Evolutionary conservation across 305 asterid genomes (phyloP).

Genomic region (Fraxinus dipetala): DNA sequence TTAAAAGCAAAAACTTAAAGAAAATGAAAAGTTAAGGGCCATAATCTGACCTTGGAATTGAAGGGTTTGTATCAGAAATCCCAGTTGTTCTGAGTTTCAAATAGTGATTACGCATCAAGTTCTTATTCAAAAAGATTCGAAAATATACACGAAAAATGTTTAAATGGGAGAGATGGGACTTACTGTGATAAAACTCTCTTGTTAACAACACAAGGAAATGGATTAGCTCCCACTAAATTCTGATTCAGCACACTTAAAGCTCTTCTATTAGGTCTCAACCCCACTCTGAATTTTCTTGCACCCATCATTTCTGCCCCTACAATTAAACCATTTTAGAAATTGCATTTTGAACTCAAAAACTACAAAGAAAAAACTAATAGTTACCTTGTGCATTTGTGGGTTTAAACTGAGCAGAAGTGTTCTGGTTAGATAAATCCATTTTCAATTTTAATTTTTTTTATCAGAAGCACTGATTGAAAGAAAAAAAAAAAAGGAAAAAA

Average conservation of each 20-base stretch:
- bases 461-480: neutral
- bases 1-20: neutral
- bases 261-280: conserved; percentile 55
- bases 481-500: neutral
- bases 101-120: neutral
- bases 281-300: conserved; percentile 57
- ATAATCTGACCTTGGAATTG: conserved; percentile 42
- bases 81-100: conserved; percentile 51
- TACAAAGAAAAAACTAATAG: neutral
- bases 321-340: neutral
- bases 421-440: conserved; percentile 57
- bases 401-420: conserved; percentile 40
- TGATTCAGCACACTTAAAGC: conserved; percentile 61
- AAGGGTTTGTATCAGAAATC: conserved; percentile 41
- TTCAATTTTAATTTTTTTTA: neutral
- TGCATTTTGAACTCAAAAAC: neutral
- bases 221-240: conserved; percentile 44
- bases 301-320: conserved; percentile 34
- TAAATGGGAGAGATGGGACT: conserved; percentile 29
- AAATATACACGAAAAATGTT: neutral
- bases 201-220: conserved; percentile 43
- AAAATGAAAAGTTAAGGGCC: neutral
- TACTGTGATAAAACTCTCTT: conserved; percentile 73
- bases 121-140: neutral
- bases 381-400: conserved; percentile 51